Percentiles rank a stretch among this genome's conserved stretches.
These are phyloP conservation scores for Aristolochia contorta DNA, from an alignment of 164 flowering plant species.

Conservation along the genomic window DNA sequence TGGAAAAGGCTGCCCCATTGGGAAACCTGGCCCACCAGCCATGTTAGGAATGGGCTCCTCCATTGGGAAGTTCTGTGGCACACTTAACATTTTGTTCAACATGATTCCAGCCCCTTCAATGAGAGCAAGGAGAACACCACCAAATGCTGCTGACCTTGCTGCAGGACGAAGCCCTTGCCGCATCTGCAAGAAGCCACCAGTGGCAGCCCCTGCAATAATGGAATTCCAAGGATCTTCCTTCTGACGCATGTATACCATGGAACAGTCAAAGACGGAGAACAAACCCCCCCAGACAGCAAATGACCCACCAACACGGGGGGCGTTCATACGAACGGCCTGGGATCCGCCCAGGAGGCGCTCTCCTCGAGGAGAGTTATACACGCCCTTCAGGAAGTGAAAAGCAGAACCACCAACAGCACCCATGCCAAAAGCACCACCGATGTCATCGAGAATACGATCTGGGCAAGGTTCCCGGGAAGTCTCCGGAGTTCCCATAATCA, in stretches of 20 bases:
- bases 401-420: slow-evolving; percentile 89
- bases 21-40: slow-evolving; percentile 25
- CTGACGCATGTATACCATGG: slow-evolving; percentile 74
- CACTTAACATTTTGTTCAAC: slow-evolving; percentile 42
- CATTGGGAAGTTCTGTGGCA: slow-evolving; percentile 41
- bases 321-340: slow-evolving; percentile 78
- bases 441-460: slow-evolving; percentile 76
- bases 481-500: slow-evolving; percentile 66
- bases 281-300: slow-evolving; percentile 95
- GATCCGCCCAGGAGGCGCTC: slow-evolving; percentile 56
- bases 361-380: slow-evolving; percentile 68
- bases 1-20: slow-evolving; percentile 11
- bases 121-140: slow-evolving; percentile 68
- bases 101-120: slow-evolving; percentile 85
- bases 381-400: slow-evolving; percentile 71
- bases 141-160: slow-evolving; percentile 50
- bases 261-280: slow-evolving; percentile 73
- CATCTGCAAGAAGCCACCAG: slow-evolving; percentile 83
- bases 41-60: slow-evolving; percentile 35
- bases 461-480: slow-evolving; percentile 86
- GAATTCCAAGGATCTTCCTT: slow-evolving; percentile 99
- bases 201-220: slow-evolving; percentile 83
- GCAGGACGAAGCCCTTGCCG: slow-evolving; percentile 66
- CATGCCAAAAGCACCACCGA: slow-evolving; percentile 92
- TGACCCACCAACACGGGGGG: slow-evolving; percentile 78